Evolutionary conservation across 1,284 basidiomycete genomes (phyloP), one percentile per base, ranked within the genome.

Genomic region (Malassezia equina): DNA sequence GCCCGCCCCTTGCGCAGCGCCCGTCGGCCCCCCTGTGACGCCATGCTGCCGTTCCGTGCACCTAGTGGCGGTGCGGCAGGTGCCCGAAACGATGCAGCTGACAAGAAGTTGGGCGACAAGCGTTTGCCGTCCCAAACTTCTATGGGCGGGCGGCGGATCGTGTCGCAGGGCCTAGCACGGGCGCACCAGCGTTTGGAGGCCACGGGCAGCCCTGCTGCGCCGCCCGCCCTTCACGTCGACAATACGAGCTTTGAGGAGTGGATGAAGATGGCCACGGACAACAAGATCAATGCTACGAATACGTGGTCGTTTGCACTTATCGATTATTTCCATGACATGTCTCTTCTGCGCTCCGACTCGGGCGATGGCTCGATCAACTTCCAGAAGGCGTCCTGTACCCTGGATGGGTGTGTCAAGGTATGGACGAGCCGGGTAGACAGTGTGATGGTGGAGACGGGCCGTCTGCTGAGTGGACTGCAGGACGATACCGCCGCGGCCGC

Each of bases 191-290:
- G 55, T 19, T 17, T 31, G 12, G 44, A 28, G 13, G 54, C 50
- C 25, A 31, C 43, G n/a, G 43, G 33, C 9, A 42, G 56, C 4
- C 32, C 52, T 9, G 28, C 60, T 12, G 55, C 57, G 25, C 46
- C 61, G 11, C 47, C 59, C 25, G 58, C 63, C 40, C 50, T 71
- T 15, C 61, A 63, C 12, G 71, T 73, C 21, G 69, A 73, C 59
- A 68, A 57, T 12, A 72, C 71, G 50, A 69, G 63, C 55, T 73
- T 73, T 47, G 93, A 98, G 75, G 90, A 98, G 75, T 98, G 94
- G 93, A 98, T 99, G 93, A 98, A 96, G 79, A 86, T 98, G 83
- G 91, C 91, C 1, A 96, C 93, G 6, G 94, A 96, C 75, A 96
- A 96, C 76, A 99, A 98, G 93, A 96, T 99, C 78, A 99, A 93